Evolutionary conservation across 192 early-diverging fungal genomes (phyloP).

Genomic region (Coemansia pectinata): DNA sequence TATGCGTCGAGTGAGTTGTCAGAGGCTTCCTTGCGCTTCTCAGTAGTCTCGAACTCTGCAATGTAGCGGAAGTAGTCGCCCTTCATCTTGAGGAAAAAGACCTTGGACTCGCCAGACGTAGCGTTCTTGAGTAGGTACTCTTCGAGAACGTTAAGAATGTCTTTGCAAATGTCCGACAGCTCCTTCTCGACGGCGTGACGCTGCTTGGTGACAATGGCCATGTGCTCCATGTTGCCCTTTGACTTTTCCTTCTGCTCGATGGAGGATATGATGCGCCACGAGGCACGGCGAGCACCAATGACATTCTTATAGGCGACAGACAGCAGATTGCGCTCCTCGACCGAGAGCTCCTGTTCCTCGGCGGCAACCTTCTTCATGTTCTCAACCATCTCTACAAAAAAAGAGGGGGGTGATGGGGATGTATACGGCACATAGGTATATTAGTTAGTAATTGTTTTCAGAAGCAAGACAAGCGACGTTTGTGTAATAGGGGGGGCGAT

Average conservation of each 20-base stretch:
- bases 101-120: constrained; percentile 95
- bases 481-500: background rate
- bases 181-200: constrained; percentile 92
- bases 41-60: constrained; percentile 92
- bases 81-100: constrained; percentile 99
- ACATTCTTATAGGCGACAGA: too few relatives aligned
- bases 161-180: constrained; percentile 91
- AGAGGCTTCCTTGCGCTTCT: constrained; percentile 85
- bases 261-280: too few relatives aligned
- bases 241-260: constrained; percentile 72
- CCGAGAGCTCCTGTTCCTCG: constrained; percentile 69
- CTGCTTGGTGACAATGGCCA: constrained; percentile 89
- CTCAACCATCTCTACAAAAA: constrained; percentile 77
- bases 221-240: constrained; percentile 78
- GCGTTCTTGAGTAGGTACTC: constrained; percentile 85
- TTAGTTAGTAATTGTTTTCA: constrained; percentile 5
- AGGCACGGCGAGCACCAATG: too few relatives aligned
- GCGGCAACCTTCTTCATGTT: constrained; percentile 73
- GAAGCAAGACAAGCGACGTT: background rate
- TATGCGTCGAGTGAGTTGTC: constrained; percentile 91
- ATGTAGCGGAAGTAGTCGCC: constrained; percentile 99
- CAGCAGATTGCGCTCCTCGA: constrained; percentile 90
- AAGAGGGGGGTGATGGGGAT: background rate
- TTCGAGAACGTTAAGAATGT: constrained; percentile 89
- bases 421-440: background rate